Percentiles rank a stretch among this genome's conserved stretches.
phyloP scores from a whole-genome alignment of 2,329 filamentous ascomycete genomes.

The Cladosporium sp. region DNA sequence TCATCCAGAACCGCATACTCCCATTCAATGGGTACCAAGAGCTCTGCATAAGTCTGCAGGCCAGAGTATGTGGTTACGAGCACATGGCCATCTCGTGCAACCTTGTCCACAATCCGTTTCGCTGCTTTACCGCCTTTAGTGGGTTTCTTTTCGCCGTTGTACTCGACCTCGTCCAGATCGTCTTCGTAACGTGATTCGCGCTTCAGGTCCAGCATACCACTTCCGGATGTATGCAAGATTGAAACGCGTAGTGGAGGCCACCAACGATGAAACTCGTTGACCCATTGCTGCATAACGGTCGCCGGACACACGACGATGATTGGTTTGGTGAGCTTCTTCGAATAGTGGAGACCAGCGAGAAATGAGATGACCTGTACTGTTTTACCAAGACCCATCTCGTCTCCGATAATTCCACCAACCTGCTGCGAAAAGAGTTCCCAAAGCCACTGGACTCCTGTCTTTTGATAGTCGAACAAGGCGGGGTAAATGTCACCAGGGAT shows the following conservation, averaged over 20 bases:
- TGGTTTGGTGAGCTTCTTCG: slow-evolving; percentile 74
- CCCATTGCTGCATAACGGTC: slow-evolving; percentile 95
- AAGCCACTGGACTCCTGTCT: slow-evolving; percentile 94
- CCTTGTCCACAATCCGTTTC: slow-evolving; percentile 73
- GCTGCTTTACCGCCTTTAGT: slow-evolving; percentile 64
- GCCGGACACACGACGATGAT: slow-evolving; percentile 90
- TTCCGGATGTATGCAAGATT: slow-evolving; percentile 90
- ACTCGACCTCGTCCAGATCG: slow-evolving; percentile 52
- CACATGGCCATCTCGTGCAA: slow-evolving; percentile 80
- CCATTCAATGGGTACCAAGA: slow-evolving; percentile 81
- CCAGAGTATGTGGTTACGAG: slow-evolving; percentile 94
- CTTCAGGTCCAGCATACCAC: slow-evolving; percentile 82
- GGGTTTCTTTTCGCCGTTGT: slow-evolving; percentile 22
- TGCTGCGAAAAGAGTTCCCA: slow-evolving; percentile 85
- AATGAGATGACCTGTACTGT: slow-evolving; percentile 80
- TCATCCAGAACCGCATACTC: slow-evolving; percentile 92
- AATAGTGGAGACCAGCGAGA: slow-evolving; percentile 86
- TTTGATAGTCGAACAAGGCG: slow-evolving; percentile 92
- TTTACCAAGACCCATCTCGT: slow-evolving; percentile 99
- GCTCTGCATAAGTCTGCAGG: slow-evolving; percentile 82
- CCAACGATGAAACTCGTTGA: slow-evolving; percentile 97
- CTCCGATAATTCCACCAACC: slow-evolving; percentile 90
- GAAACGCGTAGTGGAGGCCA: slow-evolving; percentile 98
- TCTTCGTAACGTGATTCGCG: slow-evolving; percentile 59
- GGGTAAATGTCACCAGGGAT: slow-evolving; percentile 91